These are phyloP conservation scores for Euphorbia peplus DNA, from an alignment of 345 rosid species.

Conservation along the genomic window DNA sequence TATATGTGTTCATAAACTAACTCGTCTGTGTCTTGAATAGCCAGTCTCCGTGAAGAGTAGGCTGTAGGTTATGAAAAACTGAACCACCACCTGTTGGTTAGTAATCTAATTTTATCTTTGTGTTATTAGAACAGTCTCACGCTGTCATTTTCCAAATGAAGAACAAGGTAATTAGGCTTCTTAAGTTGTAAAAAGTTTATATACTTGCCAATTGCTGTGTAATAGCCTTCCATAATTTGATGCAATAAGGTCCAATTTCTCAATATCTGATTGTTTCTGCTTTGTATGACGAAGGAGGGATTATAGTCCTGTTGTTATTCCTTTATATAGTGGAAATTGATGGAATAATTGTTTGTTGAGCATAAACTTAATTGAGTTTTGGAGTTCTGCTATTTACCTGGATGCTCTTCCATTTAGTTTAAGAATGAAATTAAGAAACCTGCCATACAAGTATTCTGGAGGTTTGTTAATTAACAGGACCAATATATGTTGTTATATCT, in stretches of 20 bases:
- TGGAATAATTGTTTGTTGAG: background rate
- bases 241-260: background rate
- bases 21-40: background rate
- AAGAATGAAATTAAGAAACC: background rate
- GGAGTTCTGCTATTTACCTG: background rate
- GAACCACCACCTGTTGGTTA: background rate
- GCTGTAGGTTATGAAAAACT: background rate
- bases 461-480: background rate
- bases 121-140: background rate
- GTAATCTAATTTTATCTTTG: background rate
- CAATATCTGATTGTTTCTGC: slow-evolving; percentile 3
- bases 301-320: background rate
- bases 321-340: background rate
- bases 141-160: background rate
- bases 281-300: background rate
- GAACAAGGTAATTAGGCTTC: background rate
- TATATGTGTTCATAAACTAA: background rate
- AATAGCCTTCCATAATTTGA: slow-evolving; percentile 1
- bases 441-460: background rate
- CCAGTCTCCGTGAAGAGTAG: background rate
- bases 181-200: background rate
- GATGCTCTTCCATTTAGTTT: background rate
- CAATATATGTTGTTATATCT: background rate
- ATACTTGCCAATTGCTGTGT: background rate
- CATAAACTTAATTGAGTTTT: background rate